phyloP scores from a whole-genome alignment of 257 asterid species.

The Nicotiana obtusifolia region DNA sequence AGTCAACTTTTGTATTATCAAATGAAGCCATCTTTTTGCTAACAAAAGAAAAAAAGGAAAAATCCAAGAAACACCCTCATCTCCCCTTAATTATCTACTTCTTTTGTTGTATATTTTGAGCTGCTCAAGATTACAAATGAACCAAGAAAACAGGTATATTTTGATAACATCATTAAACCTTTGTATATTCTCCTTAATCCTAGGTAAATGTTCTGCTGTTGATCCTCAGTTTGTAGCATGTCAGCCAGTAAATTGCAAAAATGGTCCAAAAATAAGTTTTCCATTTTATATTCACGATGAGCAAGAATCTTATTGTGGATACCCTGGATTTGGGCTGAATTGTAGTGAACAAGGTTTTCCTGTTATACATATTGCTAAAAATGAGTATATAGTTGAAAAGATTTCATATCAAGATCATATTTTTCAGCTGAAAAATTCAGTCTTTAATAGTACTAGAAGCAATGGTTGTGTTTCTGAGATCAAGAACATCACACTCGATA shows the following conservation, averaged over 20 bases:
- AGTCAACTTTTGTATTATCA: conserved; percentile 12
- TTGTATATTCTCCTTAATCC: conserved; percentile 23
- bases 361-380: conserved; percentile 17
- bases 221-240: conserved; percentile 43
- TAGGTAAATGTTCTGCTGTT: conserved; percentile 24
- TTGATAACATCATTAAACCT: conserved; percentile 12
- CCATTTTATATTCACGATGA: conserved; percentile 39
- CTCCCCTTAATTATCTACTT: neutral
- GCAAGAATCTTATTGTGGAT: conserved; percentile 48
- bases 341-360: conserved; percentile 40
- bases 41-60: neutral
- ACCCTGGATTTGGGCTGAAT: conserved; percentile 25
- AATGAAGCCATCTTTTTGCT: conserved; percentile 17
- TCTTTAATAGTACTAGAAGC: neutral
- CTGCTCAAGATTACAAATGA: conserved; percentile 26
- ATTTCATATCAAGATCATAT: conserved; percentile 24
- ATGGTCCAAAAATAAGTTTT: conserved; percentile 44
- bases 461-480: conserved; percentile 28
- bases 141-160: neutral
- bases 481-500: conserved; percentile 20
- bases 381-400: conserved; percentile 25
- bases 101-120: conserved; percentile 5
- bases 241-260: conserved; percentile 22
- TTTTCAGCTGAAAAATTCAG: conserved; percentile 25
- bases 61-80: neutral